These are phyloP conservation scores for Funneliformis mosseae DNA, from an alignment of 192 early-diverging fungal species.

Conservation along the genomic window DNA sequence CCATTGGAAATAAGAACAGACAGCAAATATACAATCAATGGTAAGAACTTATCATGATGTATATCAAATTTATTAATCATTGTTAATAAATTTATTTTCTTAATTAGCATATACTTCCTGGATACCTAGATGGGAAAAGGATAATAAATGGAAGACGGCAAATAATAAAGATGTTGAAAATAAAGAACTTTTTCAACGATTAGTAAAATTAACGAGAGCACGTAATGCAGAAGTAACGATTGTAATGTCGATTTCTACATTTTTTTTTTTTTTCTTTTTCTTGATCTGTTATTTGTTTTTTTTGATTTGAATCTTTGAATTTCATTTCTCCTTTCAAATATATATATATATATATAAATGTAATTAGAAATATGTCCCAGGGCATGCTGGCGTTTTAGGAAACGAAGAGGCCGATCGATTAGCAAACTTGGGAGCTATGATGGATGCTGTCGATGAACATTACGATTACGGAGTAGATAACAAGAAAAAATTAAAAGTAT, in stretches of 20 bases:
- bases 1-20: slow-evolving; percentile 73
- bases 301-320: neutral
- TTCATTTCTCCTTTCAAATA: neutral
- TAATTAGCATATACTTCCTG: slow-evolving; percentile 62
- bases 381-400: slow-evolving; percentile 68
- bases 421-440: slow-evolving; percentile 70
- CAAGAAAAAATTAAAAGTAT: neutral
- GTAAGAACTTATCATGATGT: slow-evolving; percentile 30
- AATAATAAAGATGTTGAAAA: slow-evolving; percentile 68
- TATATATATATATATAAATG: neutral
- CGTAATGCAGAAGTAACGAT: slow-evolving; percentile 48
- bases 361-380: slow-evolving; percentile 64
- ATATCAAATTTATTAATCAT: neutral
- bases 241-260: slow-evolving; percentile 37
- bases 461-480: neutral
- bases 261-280: no score
- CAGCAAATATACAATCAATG: slow-evolving; percentile 74
- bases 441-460: neutral
- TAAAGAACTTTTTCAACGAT: slow-evolving; percentile 69
- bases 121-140: slow-evolving; percentile 72
- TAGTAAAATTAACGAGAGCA: slow-evolving; percentile 47
- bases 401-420: slow-evolving; percentile 84
- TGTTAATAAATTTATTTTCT: neutral
- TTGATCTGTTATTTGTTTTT: neutral
- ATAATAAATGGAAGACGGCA: slow-evolving; percentile 60